Conservation (phyloP, 192 early-diverging fungal species). For the Gonapodya sp. region DNA sequence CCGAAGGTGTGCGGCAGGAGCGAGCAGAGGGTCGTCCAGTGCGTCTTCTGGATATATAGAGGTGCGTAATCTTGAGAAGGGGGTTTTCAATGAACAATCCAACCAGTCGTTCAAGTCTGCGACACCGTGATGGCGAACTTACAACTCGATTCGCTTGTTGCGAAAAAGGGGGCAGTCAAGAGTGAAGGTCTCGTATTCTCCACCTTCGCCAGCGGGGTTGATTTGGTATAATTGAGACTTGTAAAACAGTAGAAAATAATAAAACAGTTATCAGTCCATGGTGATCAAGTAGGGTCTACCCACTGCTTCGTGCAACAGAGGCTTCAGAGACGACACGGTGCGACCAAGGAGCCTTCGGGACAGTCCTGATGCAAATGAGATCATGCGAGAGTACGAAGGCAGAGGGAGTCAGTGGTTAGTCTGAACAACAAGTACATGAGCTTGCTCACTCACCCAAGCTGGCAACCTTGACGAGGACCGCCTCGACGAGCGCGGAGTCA, state of each 20-base stretch:
- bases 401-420: no score
- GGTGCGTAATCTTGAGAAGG: neutral
- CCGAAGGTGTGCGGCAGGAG: conserved; percentile 70
- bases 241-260: neutral
- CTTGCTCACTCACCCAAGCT: conserved; percentile 47
- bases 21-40: conserved; percentile 70
- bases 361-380: conserved; percentile 37
- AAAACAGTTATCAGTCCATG: neutral
- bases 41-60: conserved; percentile 32
- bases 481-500: conserved; percentile 64
- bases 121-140: conserved; percentile 24
- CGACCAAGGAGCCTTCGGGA: conserved; percentile 64
- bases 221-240: conserved; percentile 66
- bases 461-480: conserved; percentile 90
- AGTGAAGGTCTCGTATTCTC: conserved; percentile 92
- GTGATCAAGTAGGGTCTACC: no score
- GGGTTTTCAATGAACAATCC: neutral
- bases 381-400: no score
- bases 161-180: conserved; percentile 83
- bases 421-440: no score
- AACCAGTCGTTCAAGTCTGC: no score
- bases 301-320: conserved; percentile 60
- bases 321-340: conserved; percentile 65
- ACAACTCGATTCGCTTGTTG: conserved; percentile 71
- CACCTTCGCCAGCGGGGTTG: conserved; percentile 94